These are phyloP conservation scores for Microbotryum lychnidis-dioicae DNA, from an alignment of 1,284 basidiomycete genomes.

Conservation along the genomic window DNA sequence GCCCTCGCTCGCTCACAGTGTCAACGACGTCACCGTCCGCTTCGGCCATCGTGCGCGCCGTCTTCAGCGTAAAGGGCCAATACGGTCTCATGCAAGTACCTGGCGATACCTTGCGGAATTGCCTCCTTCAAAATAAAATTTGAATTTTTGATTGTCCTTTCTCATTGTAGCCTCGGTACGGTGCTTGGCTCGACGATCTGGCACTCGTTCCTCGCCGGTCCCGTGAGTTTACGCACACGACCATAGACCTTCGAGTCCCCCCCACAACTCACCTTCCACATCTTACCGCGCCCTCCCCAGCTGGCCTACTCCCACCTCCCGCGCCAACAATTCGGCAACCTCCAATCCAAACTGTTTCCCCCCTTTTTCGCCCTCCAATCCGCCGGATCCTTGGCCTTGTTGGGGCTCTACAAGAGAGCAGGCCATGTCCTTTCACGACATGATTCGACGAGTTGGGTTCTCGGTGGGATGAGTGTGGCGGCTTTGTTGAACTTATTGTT, in stretches of 20 bases:
- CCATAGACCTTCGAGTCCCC: too few relatives aligned
- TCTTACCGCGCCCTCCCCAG: not conserved
- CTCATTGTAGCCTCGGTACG: slow-evolving; percentile 10
- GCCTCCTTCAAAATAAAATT: too few relatives aligned
- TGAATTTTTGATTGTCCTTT: too few relatives aligned
- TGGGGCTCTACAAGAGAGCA: slow-evolving; percentile 16
- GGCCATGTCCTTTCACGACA: slow-evolving; percentile 5
- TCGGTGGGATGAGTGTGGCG: slow-evolving; percentile 16
- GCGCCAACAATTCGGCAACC: slow-evolving; percentile 30
- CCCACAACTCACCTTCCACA: too few relatives aligned
- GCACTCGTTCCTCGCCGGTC: slow-evolving; percentile 22
- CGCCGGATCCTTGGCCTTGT: slow-evolving; percentile 5
- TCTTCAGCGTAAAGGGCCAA: too few relatives aligned
- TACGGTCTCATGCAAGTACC: too few relatives aligned
- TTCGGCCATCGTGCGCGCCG: too few relatives aligned
- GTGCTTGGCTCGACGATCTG: slow-evolving; percentile 20
- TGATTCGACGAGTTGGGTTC: slow-evolving; percentile 18
- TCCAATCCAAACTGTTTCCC: slow-evolving; percentile 31
- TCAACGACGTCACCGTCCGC: too few relatives aligned
- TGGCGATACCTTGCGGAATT: too few relatives aligned
- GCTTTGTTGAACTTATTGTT: slow-evolving; percentile 23
- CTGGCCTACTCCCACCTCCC: slow-evolving; percentile 27
- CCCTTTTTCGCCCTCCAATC: slow-evolving; percentile 22
- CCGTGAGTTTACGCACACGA: not conserved
- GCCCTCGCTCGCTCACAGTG: too few relatives aligned